A percentile compares a stretch with the other conserved stretches of the same genome.
Conservation (phyloP, 2,329 filamentous ascomycete species). For the Diplodia scrobiculata region DNA sequence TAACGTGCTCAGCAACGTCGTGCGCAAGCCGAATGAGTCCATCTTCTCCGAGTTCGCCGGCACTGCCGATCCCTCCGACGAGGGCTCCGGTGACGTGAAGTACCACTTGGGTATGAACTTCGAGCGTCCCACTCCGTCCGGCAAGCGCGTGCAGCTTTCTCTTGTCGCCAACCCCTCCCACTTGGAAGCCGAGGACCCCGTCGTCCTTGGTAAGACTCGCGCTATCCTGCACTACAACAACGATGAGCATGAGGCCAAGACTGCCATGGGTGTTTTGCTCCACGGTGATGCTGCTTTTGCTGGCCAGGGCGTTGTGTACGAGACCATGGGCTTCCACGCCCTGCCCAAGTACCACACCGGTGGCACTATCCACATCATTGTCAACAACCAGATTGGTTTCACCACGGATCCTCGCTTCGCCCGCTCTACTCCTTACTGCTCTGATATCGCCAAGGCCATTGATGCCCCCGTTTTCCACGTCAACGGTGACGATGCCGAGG, state of each 20-base stretch:
- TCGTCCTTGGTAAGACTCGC: conserved; percentile 94
- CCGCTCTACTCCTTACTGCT: conserved; percentile 97
- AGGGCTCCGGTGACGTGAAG: conserved; percentile 98
- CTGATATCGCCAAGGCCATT: conserved; percentile 98
- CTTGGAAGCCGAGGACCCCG: conserved; percentile 95
- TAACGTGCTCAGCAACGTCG: conserved; percentile 97
- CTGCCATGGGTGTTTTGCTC: conserved; percentile 91
- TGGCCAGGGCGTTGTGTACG: conserved; percentile 95
- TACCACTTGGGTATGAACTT: conserved; percentile 99
- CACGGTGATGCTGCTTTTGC: conserved; percentile 98
- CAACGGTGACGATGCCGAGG: conserved; percentile 97
- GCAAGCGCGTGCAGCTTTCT: conserved; percentile 98
- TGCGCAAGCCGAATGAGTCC: conserved; percentile 98
- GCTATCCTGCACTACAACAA: conserved; percentile 99
- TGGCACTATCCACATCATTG: conserved; percentile 93
- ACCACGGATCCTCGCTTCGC: conserved; percentile 97
- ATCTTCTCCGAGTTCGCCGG: conserved; percentile 99
- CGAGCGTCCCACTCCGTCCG: conserved; percentile 94
- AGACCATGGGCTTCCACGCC: conserved; percentile 96
- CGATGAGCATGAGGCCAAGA: conserved; percentile 83
- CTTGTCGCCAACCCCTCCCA: conserved; percentile 98
- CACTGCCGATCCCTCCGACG: conserved; percentile 81
- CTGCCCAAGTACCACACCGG: conserved; percentile 95
- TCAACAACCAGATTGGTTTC: conserved; percentile 99
- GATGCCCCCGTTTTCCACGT: conserved; percentile 99